Conservation (phyloP, 2,329 filamentous ascomycete species). For the Pyrenophora graminea region DNA sequence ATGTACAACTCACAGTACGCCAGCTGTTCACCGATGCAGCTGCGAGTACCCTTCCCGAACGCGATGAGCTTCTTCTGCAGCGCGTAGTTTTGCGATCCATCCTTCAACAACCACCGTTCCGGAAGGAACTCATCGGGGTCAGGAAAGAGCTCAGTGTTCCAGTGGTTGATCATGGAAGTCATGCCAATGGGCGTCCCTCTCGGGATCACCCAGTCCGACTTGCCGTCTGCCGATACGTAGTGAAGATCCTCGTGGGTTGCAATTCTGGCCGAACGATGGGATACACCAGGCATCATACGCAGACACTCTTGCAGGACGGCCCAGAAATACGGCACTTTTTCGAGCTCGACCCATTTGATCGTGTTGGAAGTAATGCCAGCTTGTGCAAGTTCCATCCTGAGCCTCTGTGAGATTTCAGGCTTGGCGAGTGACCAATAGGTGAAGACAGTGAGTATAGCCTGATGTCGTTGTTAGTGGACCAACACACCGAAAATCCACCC, state of each 20-base stretch:
- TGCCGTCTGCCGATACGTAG: conserved; percentile 25
- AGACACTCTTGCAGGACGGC: conserved; percentile 43
- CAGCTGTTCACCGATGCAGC: conserved; percentile 39
- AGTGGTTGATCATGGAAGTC: conserved; percentile 39
- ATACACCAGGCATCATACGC: conserved; percentile 41
- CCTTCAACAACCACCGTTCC: conserved; percentile 40
- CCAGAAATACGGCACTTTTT: conserved; percentile 39
- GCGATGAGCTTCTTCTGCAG: conserved; percentile 31
- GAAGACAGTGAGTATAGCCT: conserved; percentile 38
- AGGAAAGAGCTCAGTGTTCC: conserved; percentile 40
- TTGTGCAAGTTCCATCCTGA: conserved; percentile 28
- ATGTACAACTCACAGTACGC: conserved; percentile 34
- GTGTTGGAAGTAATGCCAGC: conserved; percentile 15
- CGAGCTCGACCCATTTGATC: conserved; percentile 28
- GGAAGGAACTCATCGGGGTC: conserved; percentile 35
- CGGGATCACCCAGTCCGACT: conserved; percentile 29
- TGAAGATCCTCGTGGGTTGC: conserved; percentile 26
- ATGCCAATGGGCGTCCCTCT: conserved; percentile 35
- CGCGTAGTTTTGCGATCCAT: conserved; percentile 24
- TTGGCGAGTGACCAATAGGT: conserved; percentile 43
- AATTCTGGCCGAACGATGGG: conserved; percentile 26
- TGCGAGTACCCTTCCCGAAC: conserved; percentile 35
- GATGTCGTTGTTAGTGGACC: conserved; percentile 18
- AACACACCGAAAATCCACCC: not conserved
- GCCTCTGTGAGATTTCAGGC: conserved; percentile 23